Base-by-base conservation (phyloP, 352 stramenopile genomes). In the Phytophthora pisi region DNA sequence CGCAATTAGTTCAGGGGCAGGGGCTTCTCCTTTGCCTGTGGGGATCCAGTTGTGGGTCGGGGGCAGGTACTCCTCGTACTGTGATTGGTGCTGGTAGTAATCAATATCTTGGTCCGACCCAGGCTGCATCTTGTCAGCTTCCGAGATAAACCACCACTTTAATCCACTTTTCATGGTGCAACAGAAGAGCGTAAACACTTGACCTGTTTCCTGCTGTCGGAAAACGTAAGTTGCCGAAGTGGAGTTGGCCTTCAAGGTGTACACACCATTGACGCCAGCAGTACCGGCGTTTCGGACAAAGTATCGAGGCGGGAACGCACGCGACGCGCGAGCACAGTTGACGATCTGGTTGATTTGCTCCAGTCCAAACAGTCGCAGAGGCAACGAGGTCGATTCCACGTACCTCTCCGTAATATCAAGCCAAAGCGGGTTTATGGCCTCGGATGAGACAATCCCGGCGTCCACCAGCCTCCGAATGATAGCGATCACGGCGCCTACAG, bases 91-190 rank as follows among this genome's bases (percentile, higher is more conserved):
- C 72, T 99, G 96, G 74, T 99, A 99, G 75, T 99, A 99, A 74
- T 99, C 97, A 66, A 99, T 96, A 77, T 99, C 97, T 68, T 98
- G 96, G 71, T 99, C 97, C 6, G 97, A 99, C 26, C 97, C 97
- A 34, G 97, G 97, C 63, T 98, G 92, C 71, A 98, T 92, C 64
- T 97, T 91, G 71, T 99, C 97, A 1, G 97, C 97, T 68, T 99
- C 96, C 24, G 94, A 98, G 47, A 99, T 96, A 72, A 99, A 99
- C 97, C 97, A 99, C 97, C 97, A 99, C 79, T 99, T 99, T 40
- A 98, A 89, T 5, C 98, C 96, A 57, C 93, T 98, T 65, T 98
- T 97, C 97, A 99, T 99, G 15, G 92, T 98, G 74, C 97, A 99
- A 51, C 95, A 97, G 79, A 99, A 99, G 1, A 99, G 79, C 9